Evolutionary conservation across 495 filamentous ascomycete species (phyloP), one percentile per base, ranked within the genome.

Genomic region (Neurospora terricola): DNA sequence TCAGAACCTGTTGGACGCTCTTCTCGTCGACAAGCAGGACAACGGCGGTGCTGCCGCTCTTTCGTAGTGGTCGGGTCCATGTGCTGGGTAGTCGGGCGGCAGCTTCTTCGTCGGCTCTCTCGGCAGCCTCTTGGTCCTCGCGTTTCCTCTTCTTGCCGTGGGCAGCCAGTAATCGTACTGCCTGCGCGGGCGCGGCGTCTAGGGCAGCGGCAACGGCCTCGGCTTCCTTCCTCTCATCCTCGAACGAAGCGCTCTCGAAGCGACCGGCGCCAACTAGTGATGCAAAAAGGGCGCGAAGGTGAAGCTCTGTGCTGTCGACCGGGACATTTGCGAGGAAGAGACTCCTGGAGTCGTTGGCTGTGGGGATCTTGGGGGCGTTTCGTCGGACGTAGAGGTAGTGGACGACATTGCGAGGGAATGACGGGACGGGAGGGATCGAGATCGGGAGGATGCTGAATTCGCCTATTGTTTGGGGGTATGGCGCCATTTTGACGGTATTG

Each of bases 261-360:
- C 90, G 87, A 36, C 91, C 92, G 6, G 89, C 88, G 38, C 92
- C 90, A 36, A 96, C 85, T 54, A 93, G 86, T 0, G 84, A 83
- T 0, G 87, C 82, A 76, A 97, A 93, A 0, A 99, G 82, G 72
- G 87, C 84, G 43, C 93, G 90, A 21, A 98, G 82, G 77, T 96
- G 93, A 1, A 82, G 77, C 69, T 92, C 89, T 42, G 92, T 97
- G 72, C 92, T 89, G 81, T 98, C 95, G 76, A 94, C 84, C 40
- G 96, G 96, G 7, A 95, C 78, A 79, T 99, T 98, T 74, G 94
- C 90, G 30, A 94, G 77, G 83, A 97, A 99, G 34, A 99, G 86
- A 68, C 91, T 92, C 73, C 93, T 90, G 30, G 87, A 79, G 77
- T 94, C 89, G 77, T 91, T 86, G 21, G 88, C 84, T 12, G 91